Evolutionary conservation across 2,329 filamentous ascomycete genomes (phyloP).

Genomic region (Shiraia sp.): DNA sequence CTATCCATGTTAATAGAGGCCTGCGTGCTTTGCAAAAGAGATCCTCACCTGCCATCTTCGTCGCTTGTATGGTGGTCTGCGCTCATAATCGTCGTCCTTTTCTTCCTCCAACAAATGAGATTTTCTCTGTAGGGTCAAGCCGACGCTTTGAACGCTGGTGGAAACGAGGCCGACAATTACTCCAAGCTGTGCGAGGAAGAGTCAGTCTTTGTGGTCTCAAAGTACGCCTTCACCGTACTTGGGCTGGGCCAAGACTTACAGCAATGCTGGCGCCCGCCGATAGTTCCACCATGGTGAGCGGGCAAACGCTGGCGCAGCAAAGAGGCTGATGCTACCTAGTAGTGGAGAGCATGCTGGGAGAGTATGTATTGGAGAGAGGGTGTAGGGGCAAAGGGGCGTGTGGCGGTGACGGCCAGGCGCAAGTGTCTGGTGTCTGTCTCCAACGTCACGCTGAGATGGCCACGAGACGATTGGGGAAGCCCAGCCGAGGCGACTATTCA

Average conservation of each 20-base stretch:
- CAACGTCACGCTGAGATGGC: constrained; percentile 35
- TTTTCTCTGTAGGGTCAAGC: constrained; percentile 94
- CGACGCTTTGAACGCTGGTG: constrained; percentile 91
- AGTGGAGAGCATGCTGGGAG: constrained; percentile 32
- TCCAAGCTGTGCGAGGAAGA: constrained; percentile 67
- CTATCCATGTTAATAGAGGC: constrained; percentile 36
- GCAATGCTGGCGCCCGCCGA: constrained; percentile 48
- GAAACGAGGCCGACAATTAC: constrained; percentile 92
- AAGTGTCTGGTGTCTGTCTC: constrained; percentile 8
- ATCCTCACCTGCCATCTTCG: constrained; percentile 79
- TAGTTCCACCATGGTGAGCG: constrained; percentile 45
- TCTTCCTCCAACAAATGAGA: constrained; percentile 98
- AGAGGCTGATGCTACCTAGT: constrained; percentile 35
- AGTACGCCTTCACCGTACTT: neutral
- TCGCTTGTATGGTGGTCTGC: constrained; percentile 84
- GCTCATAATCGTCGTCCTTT: constrained; percentile 76
- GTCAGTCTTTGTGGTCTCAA: constrained; percentile 1
- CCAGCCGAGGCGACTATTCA: constrained; percentile 25
- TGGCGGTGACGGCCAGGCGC: constrained; percentile 7
- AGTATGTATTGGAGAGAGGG: constrained; percentile 3
- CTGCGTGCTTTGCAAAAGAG: neutral
- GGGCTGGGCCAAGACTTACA: constrained; percentile 32
- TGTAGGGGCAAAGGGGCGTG: constrained; percentile 8
- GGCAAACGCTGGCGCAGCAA: constrained; percentile 19
- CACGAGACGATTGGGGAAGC: constrained; percentile 29